These are phyloP conservation scores for Cytospora paraplurivora DNA, from an alignment of 2,329 filamentous ascomycete genomes.

Conservation along the genomic window DNA sequence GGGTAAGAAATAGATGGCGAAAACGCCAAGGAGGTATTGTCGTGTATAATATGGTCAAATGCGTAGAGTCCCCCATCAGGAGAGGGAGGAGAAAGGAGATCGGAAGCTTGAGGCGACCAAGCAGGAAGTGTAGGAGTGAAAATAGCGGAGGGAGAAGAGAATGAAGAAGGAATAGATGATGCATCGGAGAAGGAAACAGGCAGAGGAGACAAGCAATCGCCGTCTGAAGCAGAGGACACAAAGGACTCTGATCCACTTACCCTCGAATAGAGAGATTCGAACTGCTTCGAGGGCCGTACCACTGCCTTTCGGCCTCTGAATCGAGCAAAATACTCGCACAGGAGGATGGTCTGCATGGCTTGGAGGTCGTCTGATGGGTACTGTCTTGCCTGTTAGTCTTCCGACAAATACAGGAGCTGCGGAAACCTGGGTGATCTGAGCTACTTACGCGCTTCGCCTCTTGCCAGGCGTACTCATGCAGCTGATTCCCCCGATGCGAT, in stretches of 20 bases:
- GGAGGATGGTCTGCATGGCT: conserved; percentile 55
- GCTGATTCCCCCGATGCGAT: conserved; percentile 52
- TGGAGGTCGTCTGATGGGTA: conserved; percentile 51
- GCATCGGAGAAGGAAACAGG: conserved; percentile 33
- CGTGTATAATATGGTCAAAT: conserved; percentile 21
- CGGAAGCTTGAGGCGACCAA: conserved; percentile 24
- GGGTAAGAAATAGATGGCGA: conserved; percentile 23
- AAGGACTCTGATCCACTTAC: conserved; percentile 45
- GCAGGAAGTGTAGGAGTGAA: conserved; percentile 22
- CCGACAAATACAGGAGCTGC: too few species aligned
- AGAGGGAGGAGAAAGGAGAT: conserved; percentile 21
- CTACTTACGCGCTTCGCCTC: conserved; percentile 53
- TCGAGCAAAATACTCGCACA: conserved; percentile 58
- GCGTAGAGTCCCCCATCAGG: conserved; percentile 13
- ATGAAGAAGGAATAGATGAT: conserved; percentile 32
- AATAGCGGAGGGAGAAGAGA: conserved; percentile 26
- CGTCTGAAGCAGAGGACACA: conserved; percentile 38
- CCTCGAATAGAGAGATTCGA: conserved; percentile 55
- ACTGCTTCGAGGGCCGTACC: conserved; percentile 51
- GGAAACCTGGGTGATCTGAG: not conserved
- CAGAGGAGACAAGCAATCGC: conserved; percentile 36
- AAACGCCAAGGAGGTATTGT: conserved; percentile 21
- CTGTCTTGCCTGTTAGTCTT: conserved; percentile 37
- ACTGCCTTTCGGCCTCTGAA: conserved; percentile 56
- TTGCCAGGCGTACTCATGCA: conserved; percentile 55